Conservation (phyloP, 2,329 filamentous ascomycete genomes). For the Aspergillaceae sp. region DNA sequence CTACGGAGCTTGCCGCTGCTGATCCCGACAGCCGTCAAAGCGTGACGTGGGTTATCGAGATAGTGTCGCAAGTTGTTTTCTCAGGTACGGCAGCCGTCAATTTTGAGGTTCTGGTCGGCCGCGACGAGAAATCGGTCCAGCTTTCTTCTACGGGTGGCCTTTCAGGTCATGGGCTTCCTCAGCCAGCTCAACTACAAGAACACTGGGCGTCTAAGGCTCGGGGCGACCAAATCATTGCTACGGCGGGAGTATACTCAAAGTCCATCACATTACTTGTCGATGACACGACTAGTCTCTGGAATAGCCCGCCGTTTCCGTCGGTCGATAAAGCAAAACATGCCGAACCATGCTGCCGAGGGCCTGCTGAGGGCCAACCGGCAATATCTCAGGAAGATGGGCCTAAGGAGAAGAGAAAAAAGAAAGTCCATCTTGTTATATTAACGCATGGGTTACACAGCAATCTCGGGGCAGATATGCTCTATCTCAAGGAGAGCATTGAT, state of each 20-base stretch:
- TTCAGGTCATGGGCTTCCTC: constrained; percentile 40
- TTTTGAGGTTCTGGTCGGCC: constrained; percentile 77
- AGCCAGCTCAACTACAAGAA: constrained; percentile 65
- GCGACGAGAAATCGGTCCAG: constrained; percentile 75
- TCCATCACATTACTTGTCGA: constrained; percentile 72
- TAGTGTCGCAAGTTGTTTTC: constrained; percentile 88
- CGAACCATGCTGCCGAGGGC: constrained; percentile 8
- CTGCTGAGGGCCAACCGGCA: background rate
- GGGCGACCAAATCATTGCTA: constrained; percentile 50
- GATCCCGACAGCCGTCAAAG: constrained; percentile 40
- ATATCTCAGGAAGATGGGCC: constrained; percentile 12
- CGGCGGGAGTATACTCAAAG: constrained; percentile 73
- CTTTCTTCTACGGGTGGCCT: constrained; percentile 53
- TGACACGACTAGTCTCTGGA: constrained; percentile 85
- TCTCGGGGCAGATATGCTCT: constrained; percentile 91
- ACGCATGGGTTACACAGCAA: constrained; percentile 97
- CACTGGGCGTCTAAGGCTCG: constrained; percentile 57
- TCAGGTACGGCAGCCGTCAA: constrained; percentile 78
- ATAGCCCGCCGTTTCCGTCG: constrained; percentile 72
- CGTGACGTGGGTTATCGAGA: constrained; percentile 81
- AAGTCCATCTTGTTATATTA: constrained; percentile 79
- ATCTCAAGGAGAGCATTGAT: constrained; percentile 94
- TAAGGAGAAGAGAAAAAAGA: constrained; percentile 45
- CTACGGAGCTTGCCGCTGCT: constrained; percentile 23
- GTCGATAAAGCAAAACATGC: constrained; percentile 38